Base-by-base conservation (phyloP, 352 stramenopile genomes). In the Phytophthora agathidicida region DNA sequence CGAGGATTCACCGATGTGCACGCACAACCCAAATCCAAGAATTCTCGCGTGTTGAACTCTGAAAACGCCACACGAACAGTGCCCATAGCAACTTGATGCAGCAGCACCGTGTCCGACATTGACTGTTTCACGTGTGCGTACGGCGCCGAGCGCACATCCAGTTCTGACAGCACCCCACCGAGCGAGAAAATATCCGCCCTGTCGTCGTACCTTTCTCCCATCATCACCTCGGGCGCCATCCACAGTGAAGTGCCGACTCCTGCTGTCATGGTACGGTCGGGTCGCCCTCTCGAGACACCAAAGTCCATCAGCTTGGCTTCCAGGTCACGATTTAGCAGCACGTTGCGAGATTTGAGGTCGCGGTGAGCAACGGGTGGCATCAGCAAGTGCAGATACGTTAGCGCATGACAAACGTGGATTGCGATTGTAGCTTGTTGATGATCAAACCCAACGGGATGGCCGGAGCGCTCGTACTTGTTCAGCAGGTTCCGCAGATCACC, bases 301-400 rank as follows among this genome's bases (percentile, higher is more conserved):
- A 87, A 87, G 50, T 84, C 77, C 3, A 38, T 65, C 23, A 87
- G 45, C 55, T 87, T 87, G 22, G 77, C 73, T n/a, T 59, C 56
- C 35, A 64, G 68, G 0, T 41, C 31, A 5, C 36, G 37, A 3
- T 30, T 49, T 13, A 58, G 37, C 27, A 58, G 27, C 0, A 58
- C 36, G 38, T 58, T 50, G 49, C 49, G 37, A 6, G 49, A 58
- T 20, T 58, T 58, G 7, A 58, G 23, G 27, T 58, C 49, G 35
- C 49, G 49, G 17, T 58, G 49, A 14, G 42, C 42, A 42, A 58
- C 22, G 24, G 37, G 11, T 10, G 49, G 49, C 26, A 33, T 26
- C 17, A 58, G 16, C n/a, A 36, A 58, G 37, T 58, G 49, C 19
- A 58, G 49, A 17, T 58, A 58, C 10, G 49, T 58, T 5, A 58